phyloP scores from a whole-genome alignment of 2,329 filamentous ascomycete genomes.

The Capronia epimyces region DNA sequence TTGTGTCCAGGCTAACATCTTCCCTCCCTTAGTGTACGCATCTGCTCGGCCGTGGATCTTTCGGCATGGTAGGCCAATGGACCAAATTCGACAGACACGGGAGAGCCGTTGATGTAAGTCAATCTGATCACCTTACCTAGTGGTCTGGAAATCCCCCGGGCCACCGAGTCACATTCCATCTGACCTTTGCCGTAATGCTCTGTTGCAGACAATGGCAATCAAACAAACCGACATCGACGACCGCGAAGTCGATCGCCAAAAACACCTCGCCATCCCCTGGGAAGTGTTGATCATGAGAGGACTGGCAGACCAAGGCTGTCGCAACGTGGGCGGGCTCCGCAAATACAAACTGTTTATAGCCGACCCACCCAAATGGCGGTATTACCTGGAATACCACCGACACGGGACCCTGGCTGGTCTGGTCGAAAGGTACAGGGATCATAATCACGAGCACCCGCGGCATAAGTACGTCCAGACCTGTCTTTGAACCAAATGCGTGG shows the following conservation, averaged over 20 bases:
- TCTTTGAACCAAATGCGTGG: too few species aligned
- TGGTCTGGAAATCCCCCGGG: not conserved
- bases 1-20: not conserved
- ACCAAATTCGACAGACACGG: slow-evolving; percentile 12
- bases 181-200: too few species aligned
- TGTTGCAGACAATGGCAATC: slow-evolving; percentile 20
- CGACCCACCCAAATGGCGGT: slow-evolving; percentile 11
- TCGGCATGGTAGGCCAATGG: slow-evolving; percentile 21
- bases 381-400: slow-evolving; percentile 17
- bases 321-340: slow-evolving; percentile 9
- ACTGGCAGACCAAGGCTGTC: slow-evolving; percentile 12
- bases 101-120: slow-evolving; percentile 14
- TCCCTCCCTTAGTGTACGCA: slow-evolving; percentile 12
- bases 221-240: slow-evolving; percentile 16
- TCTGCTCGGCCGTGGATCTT: slow-evolving; percentile 14
- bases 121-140: not conserved
- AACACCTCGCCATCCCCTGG: slow-evolving; percentile 9
- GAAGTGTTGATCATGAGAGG: slow-evolving; percentile 15
- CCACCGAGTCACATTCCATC: not conserved
- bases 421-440: slow-evolving; percentile 8
- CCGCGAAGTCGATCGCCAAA: slow-evolving; percentile 7
- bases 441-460: not conserved
- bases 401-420: slow-evolving; percentile 14
- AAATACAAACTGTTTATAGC: slow-evolving; percentile 8
- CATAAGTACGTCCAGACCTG: not conserved